Base-by-base conservation (phyloP, 129 eudicot genomes). In the Calendula officinalis region DNA sequence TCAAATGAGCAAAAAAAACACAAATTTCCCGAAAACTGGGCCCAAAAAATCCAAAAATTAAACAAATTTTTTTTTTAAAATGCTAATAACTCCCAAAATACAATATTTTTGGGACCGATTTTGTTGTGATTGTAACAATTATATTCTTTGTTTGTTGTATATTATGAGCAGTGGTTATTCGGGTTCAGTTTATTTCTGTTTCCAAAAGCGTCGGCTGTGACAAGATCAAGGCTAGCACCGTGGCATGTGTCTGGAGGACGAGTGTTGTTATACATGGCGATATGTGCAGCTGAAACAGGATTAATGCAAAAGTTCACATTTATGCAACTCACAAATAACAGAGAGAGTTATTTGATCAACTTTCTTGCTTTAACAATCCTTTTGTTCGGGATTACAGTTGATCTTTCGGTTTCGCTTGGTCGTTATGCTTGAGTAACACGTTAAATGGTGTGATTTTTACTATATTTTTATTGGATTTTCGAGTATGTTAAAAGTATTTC, bases 301-400 rank as follows among this genome's bases (percentile, higher is more conserved):
- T 58, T 91, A 56, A 87, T 85, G 96, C 84, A 88, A 78, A 85
- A 81, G 47, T 73, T 68, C 47, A 82, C 84, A 2, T 69, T 69
- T 67, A 46, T 83, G 77, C 51, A 66, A 62, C 78, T 88, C 14
- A 62, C 66, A 32, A 67, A 77, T 30, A 64, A 68, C 30, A 47
- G 76, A 34, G 98, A 91, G 46, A 64, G 77, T 47, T 77, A 75
- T 66, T 63, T 91, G 37, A 59, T 91, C 69, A 91, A 91, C 83
- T 83, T 85, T 59, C 84, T 81, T 47, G 91, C 72, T 55, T 45
- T 91, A 44, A 27, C 79, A 3, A 91, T 91, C 71, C 94, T 91
- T 51, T 84, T 91, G 33, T 91, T 91, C 15, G 98, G 98, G 39
- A 60, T 91, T 22, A 47, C 95, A 7, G 98, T 88, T 64, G 96